Conservation (phyloP, 352 stramenopile species). For the Globisporangium abappressorium region DNA sequence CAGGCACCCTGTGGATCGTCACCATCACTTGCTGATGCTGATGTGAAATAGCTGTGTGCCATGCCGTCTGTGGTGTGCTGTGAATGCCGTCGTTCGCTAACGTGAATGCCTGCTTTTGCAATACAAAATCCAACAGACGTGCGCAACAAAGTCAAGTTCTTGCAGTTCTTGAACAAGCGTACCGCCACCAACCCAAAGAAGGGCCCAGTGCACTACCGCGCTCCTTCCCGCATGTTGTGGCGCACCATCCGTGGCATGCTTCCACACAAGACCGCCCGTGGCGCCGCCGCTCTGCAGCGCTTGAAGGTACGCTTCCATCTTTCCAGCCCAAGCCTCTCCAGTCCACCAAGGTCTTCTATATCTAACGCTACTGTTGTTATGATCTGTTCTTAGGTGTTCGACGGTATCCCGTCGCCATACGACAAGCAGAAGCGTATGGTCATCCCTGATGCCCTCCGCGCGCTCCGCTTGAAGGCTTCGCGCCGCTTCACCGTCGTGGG, state of each 20-base stretch:
- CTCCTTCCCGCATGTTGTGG: conserved; percentile 93
- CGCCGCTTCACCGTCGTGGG: conserved; percentile 95
- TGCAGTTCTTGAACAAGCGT: conserved; percentile 98
- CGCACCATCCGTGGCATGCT: conserved; percentile 97
- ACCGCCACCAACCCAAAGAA: conserved; percentile 98
- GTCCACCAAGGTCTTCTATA: neutral
- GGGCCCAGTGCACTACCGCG: conserved; percentile 98
- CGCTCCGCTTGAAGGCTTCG: conserved; percentile 93
- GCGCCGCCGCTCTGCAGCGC: conserved; percentile 93
- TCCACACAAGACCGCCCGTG: conserved; percentile 97
- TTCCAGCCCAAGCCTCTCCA: neutral
- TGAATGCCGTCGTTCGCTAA: conserved; percentile 4
- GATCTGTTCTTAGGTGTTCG: conserved; percentile 84
- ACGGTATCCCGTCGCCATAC: conserved; percentile 98
- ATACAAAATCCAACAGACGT: conserved; percentile 70
- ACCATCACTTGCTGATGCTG: conserved; percentile 2
- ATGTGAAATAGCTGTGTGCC: conserved; percentile 49
- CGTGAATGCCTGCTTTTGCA: conserved; percentile 21
- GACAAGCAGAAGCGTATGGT: conserved; percentile 99
- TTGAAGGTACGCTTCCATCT: conserved; percentile 78
- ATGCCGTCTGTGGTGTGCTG: conserved; percentile 56
- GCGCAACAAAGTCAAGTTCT: conserved; percentile 97
- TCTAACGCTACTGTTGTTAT: neutral
- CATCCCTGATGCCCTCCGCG: conserved; percentile 94
- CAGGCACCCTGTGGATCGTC: conserved; percentile 64